Evolutionary conservation across 1,139 yeast species (phyloP).

Genomic region (Hemisphaericaspora xylanilytica): DNA sequence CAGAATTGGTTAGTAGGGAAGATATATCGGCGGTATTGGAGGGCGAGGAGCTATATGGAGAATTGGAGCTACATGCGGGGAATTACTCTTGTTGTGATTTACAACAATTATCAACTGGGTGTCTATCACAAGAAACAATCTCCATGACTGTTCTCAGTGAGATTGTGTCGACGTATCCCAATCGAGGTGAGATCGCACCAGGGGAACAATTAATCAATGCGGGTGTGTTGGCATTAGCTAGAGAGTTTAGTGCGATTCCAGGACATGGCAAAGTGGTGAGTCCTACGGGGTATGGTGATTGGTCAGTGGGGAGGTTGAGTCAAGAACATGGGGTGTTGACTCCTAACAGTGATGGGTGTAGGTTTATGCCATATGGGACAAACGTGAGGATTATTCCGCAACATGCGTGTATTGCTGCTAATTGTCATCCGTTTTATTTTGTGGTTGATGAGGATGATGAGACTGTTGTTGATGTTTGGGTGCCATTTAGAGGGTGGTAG

Average conservation of each 20-base stretch:
- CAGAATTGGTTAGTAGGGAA: slow-evolving; percentile 28
- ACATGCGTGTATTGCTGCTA: slow-evolving; percentile 73
- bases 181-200: slow-evolving; percentile 43
- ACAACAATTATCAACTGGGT: slow-evolving; percentile 71
- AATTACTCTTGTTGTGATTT: slow-evolving; percentile 71
- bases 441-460: slow-evolving; percentile 47
- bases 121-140: slow-evolving; percentile 46
- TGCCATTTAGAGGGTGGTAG: slow-evolving; percentile 61
- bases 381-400: slow-evolving; percentile 62
- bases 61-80: slow-evolving; percentile 75
- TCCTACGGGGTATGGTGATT: slow-evolving; percentile 39
- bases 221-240: slow-evolving; percentile 68
- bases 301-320: slow-evolving; percentile 58
- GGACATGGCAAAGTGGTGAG: slow-evolving; percentile 48
- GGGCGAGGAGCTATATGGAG: slow-evolving; percentile 38
- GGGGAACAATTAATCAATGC: slow-evolving; percentile 70
- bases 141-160: slow-evolving; percentile 63
- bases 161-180: slow-evolving; percentile 58
- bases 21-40: slow-evolving; percentile 20
- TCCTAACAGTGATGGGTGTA: slow-evolving; percentile 28
- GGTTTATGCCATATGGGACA: slow-evolving; percentile 52
- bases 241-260: slow-evolving; percentile 55
- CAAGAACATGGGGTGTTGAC: slow-evolving; percentile 65
- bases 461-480: slow-evolving; percentile 63
- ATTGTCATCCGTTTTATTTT: slow-evolving; percentile 58